Base-by-base conservation (phyloP, 768 basidiomycete genomes). In the Leccinum pellstonianum region DNA sequence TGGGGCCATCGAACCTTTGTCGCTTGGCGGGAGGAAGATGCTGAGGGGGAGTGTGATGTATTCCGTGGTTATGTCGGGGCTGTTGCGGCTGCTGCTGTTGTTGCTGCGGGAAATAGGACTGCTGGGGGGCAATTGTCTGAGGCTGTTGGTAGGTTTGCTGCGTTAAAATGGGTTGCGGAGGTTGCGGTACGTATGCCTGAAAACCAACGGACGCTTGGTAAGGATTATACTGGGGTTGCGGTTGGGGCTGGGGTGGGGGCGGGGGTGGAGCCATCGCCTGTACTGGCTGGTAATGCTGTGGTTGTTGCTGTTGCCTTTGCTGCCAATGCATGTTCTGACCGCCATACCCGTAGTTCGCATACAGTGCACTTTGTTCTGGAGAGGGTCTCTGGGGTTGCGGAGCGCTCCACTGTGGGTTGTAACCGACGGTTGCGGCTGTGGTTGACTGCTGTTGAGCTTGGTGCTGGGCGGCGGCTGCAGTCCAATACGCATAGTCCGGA, bases 341-440 rank as follows among this genome's bases (percentile, higher is more conserved):
- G 3, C 91, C 91, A 71, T 96, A 95, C 33, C 93, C 93, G 69
- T 95, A 95, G 70, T 94, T 94, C 1, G 92, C 91, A 69, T 95
- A 95, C 21, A 95, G 75, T 25, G 90, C 87, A 69, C 87, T 90
- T 69, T 93, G 91, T 64, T 93, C 90, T 14, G 88, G 79, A 33
- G 90, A 79, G 33, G 88, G 87, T 52, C 87, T 79, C 48, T 86
- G 81, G 37, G 85, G 81, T 69, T 86, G 87, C 4, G 85, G 80
- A 14, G 83, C 72, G 54, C 77, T 79, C 87, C 87, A 89, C 72
- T 90, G 87, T 12, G 86, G 81, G 61, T 80, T 83, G 64, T 86
- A 90, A 47, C 81, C 77, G 56, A 77, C 76, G 49, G 76, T 70
- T 31, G 82, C 79, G 3, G 62, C 70, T 53, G 81, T 80, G 5